Evolutionary conservation across 306 rosid genomes (phyloP).

Genomic region (Lablab purpureus): DNA sequence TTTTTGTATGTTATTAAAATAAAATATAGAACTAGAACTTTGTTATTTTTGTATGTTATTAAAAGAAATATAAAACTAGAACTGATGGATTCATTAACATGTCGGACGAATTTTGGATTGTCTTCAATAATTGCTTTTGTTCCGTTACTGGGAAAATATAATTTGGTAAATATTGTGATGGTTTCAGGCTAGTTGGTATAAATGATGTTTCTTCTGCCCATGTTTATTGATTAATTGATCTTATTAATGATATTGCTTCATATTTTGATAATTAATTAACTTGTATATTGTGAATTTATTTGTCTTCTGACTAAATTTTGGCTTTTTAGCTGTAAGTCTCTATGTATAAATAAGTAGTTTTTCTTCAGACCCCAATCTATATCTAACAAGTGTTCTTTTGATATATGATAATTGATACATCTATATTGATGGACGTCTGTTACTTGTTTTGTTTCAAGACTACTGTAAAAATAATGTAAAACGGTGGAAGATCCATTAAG

Average conservation of each 20-base stretch:
- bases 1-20: neutral
- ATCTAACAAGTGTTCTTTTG: neutral
- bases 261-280: neutral
- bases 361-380: neutral
- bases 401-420: neutral
- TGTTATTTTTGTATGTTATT: neutral
- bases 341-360: neutral
- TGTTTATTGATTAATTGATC: slow-evolving; percentile 6
- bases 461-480: slow-evolving; percentile 13
- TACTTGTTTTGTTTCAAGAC: neutral
- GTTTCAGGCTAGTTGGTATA: neutral
- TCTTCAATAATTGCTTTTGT: neutral
- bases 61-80: neutral
- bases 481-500: neutral
- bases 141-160: slow-evolving; percentile 7
- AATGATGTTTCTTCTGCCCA: neutral
- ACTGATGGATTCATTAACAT: neutral
- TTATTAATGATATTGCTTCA: neutral
- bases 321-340: neutral
- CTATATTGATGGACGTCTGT: neutral
- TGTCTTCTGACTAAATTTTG: neutral
- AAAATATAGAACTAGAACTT: neutral
- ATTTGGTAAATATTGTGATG: neutral
- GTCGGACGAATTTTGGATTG: neutral
- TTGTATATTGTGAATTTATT: neutral